These are phyloP conservation scores for Serendipita vermifera DNA, from an alignment of 768 basidiomycete species.

Conservation along the genomic window DNA sequence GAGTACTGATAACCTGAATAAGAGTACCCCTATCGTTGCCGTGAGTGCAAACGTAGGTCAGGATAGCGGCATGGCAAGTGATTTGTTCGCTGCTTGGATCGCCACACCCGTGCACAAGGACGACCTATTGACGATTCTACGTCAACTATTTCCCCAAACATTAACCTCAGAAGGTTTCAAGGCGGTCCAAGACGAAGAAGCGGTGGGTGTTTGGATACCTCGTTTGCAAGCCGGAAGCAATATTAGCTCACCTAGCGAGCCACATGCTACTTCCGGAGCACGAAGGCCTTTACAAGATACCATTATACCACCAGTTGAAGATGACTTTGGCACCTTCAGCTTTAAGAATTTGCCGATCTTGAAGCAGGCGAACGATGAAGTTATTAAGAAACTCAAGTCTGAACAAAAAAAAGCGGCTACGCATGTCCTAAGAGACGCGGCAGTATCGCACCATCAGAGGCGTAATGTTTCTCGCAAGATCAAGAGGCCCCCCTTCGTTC, in stretches of 20 bases:
- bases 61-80: slow-evolving; percentile 49
- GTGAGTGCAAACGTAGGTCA: slow-evolving; percentile 76
- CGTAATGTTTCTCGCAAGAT: slow-evolving; percentile 70
- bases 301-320: slow-evolving; percentile 55
- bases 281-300: no score
- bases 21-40: slow-evolving; percentile 82
- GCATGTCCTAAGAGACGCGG: slow-evolving; percentile 15
- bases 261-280: no score
- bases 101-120: slow-evolving; percentile 83
- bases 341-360: slow-evolving; percentile 94
- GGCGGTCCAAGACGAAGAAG: no score
- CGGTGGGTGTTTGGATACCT: slow-evolving; percentile 15
- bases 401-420: no score
- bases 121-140: slow-evolving; percentile 66
- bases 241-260: no score
- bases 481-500: slow-evolving; percentile 69
- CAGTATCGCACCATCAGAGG: slow-evolving; percentile 31
- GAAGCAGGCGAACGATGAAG: slow-evolving; percentile 98
- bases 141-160: slow-evolving; percentile 83
- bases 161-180: slow-evolving; percentile 31
- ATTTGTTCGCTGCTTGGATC: slow-evolving; percentile 67
- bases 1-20: slow-evolving; percentile 91
- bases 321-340: slow-evolving; percentile 95
- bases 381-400: slow-evolving; percentile 87
- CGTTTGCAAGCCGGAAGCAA: slow-evolving; percentile 15